Conservation (phyloP, 768 basidiomycete species). For the Daedalea quercina region DNA sequence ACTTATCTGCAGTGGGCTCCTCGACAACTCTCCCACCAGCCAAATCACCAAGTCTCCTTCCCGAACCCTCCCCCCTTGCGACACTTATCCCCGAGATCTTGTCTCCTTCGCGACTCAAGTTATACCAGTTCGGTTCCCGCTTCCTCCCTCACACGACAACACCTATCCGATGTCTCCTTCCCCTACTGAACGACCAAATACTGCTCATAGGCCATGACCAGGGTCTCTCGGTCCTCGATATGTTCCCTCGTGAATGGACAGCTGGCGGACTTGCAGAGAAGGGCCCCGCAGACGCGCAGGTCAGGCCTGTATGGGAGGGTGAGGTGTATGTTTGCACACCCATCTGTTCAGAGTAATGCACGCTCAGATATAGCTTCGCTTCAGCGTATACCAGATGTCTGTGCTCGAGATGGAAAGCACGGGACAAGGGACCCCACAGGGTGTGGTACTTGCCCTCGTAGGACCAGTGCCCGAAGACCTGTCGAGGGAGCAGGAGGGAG, state of each 20-base stretch:
- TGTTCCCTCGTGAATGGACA: conserved; percentile 70
- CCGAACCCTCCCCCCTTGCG: conserved; percentile 10
- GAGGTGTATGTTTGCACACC: conserved; percentile 50
- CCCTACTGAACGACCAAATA: conserved; percentile 55
- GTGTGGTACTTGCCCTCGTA: conserved; percentile 73
- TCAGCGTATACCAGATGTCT: conserved; percentile 72
- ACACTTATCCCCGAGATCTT: conserved; percentile 32
- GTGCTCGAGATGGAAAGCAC: conserved; percentile 57
- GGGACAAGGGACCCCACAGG: conserved; percentile 55
- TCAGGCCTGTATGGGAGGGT: conserved; percentile 65
- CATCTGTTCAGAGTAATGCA: not conserved
- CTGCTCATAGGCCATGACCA: conserved; percentile 77
- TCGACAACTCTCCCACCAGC: conserved; percentile 17
- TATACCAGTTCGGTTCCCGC: conserved; percentile 79
- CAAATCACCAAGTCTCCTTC: not conserved
- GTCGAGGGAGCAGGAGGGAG: conserved; percentile 46
- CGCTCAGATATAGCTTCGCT: not conserved
- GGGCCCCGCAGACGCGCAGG: conserved; percentile 68
- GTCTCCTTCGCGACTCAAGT: conserved; percentile 55
- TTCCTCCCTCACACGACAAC: conserved; percentile 77
- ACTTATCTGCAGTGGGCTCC: conserved; percentile 13
- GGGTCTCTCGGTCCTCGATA: conserved; percentile 76
- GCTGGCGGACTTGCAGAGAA: conserved; percentile 34
- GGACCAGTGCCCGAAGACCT: conserved; percentile 51
- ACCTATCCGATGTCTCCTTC: conserved; percentile 71